phyloP scores from a whole-genome alignment of 805 yeast species.

The Kregervanrija delftensis region DNA sequence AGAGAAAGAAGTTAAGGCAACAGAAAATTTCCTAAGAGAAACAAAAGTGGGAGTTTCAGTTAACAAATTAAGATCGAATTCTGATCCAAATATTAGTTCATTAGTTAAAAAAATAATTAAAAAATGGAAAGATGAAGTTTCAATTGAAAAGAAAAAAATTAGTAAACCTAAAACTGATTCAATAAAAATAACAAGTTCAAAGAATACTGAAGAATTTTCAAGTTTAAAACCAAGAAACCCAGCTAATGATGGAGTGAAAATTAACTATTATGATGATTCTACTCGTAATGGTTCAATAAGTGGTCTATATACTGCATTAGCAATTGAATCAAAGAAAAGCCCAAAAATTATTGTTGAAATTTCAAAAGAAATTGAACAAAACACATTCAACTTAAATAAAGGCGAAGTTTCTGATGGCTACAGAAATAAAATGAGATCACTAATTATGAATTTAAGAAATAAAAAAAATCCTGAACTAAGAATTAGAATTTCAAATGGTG shows the following conservation, averaged over 20 bases:
- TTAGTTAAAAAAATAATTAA: conserved; percentile 79
- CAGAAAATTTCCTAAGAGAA: conserved; percentile 80
- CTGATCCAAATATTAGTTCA: conserved; percentile 58
- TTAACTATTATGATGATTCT: conserved; percentile 61
- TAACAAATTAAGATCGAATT: conserved; percentile 70
- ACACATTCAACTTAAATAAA: conserved; percentile 57
- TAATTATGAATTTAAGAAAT: conserved; percentile 81
- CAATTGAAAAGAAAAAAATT: conserved; percentile 44
- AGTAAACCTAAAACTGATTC: background rate
- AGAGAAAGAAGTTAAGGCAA: conserved; percentile 69
- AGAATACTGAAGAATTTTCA: conserved; percentile 31
- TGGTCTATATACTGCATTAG: conserved; percentile 85
- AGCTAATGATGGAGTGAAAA: conserved; percentile 71
- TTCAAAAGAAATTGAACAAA: conserved; percentile 67
- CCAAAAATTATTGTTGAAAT: conserved; percentile 51
- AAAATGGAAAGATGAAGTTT: conserved; percentile 86
- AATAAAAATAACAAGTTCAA: conserved; percentile 6
- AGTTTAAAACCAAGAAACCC: conserved; percentile 64
- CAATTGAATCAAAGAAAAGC: conserved; percentile 56
- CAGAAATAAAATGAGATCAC: conserved; percentile 76
- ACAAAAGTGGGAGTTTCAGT: conserved; percentile 97
- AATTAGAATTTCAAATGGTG: conserved; percentile 57
- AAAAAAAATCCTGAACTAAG: conserved; percentile 85
- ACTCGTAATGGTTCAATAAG: conserved; percentile 80
- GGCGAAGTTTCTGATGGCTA: conserved; percentile 54